Evolutionary conservation across 495 filamentous ascomycete genomes (phyloP).

Genomic region (Zalerion maritima): DNA sequence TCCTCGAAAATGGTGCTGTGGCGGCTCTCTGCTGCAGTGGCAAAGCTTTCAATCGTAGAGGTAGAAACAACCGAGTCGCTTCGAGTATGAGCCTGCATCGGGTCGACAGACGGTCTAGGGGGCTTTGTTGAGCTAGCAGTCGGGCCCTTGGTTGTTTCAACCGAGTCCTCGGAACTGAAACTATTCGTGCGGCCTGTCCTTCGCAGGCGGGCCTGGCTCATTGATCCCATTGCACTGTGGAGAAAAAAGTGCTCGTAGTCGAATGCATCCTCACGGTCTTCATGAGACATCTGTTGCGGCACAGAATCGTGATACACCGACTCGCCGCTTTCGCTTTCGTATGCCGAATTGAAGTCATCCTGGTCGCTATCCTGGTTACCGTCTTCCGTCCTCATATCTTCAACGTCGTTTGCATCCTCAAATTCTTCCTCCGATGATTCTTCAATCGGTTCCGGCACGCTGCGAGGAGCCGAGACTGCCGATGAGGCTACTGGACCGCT

Average conservation of each 20-base stretch:
- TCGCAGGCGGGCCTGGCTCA: slow-evolving; percentile 29
- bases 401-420: slow-evolving; percentile 15
- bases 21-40: slow-evolving; percentile 60
- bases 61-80: slow-evolving; percentile 51
- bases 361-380: slow-evolving; percentile 13
- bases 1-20: slow-evolving; percentile 10
- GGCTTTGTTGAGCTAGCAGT: slow-evolving; percentile 8
- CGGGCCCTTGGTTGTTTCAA: slow-evolving; percentile 57
- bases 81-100: slow-evolving; percentile 26
- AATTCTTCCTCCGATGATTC: slow-evolving; percentile 2
- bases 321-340: slow-evolving; percentile 33
- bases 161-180: slow-evolving; percentile 51
- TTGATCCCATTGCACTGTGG: slow-evolving; percentile 72
- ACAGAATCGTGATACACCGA: slow-evolving; percentile 44
- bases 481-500: slow-evolving; percentile 6
- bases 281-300: slow-evolving; percentile 47
- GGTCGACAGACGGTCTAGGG: slow-evolving; percentile 7
- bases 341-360: slow-evolving; percentile 10
- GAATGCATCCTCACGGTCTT: slow-evolving; percentile 93
- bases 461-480: background rate
- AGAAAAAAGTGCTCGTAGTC: slow-evolving; percentile 95
- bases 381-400: slow-evolving; percentile 24
- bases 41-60: slow-evolving; percentile 69
- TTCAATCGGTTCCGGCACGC: background rate
- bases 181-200: slow-evolving; percentile 40